Percentiles rank a stretch among this genome's conserved stretches.
These are phyloP conservation scores for Rhododendron simsii DNA, from an alignment of 148 eudicot species.

Conservation along the genomic window DNA sequence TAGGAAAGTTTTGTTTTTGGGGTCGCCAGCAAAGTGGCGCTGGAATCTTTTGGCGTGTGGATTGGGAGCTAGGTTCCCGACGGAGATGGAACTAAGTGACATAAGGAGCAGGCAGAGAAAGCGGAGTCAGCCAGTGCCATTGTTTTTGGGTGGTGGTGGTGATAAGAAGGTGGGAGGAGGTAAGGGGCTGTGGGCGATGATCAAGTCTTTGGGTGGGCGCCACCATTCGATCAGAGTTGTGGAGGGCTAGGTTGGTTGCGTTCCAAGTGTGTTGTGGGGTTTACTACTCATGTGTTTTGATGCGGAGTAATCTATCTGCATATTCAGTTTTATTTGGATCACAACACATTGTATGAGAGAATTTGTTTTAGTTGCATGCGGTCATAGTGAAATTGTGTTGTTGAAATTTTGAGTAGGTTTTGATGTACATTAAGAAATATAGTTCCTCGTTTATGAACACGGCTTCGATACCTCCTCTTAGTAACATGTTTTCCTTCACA, in stretches of 20 bases:
- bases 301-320: background rate
- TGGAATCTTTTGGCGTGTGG: constrained; percentile 11
- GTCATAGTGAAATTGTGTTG: background rate
- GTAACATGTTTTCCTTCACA: background rate
- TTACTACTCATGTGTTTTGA: background rate
- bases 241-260: background rate
- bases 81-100: constrained; percentile 13
- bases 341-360: background rate
- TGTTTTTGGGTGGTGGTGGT: background rate
- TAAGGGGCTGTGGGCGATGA: constrained; percentile 9
- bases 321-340: background rate
- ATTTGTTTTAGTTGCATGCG: background rate
- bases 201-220: background rate
- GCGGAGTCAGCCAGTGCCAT: background rate
- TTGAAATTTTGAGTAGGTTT: background rate
- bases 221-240: background rate
- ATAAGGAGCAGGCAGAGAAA: constrained; percentile 6
- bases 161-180: background rate
- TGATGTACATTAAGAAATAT: background rate
- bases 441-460: too few species aligned
- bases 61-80: background rate
- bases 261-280: too few species aligned
- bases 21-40: background rate
- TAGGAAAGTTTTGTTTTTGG: background rate
- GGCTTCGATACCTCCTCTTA: background rate